These are phyloP conservation scores for Grosmannia serpens DNA, from an alignment of 2,329 filamentous ascomycete species.

Conservation along the genomic window DNA sequence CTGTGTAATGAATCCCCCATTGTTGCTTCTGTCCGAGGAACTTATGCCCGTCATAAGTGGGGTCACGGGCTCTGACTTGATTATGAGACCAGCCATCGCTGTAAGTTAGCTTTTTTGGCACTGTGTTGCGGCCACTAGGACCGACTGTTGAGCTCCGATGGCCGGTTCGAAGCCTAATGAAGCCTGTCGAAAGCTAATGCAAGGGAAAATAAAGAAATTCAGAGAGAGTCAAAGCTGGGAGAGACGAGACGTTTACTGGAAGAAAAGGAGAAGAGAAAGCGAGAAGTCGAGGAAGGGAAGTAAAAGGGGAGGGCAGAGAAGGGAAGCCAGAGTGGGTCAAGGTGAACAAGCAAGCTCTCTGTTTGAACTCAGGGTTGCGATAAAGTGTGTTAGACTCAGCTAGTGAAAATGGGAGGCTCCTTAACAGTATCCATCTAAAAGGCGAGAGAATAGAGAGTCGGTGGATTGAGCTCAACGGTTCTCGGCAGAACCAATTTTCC, in stretches of 20 bases:
- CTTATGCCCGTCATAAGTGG: neutral
- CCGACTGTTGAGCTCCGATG: neutral
- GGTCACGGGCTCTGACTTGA: neutral
- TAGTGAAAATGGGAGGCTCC: neutral
- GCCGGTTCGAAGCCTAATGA: too few species aligned
- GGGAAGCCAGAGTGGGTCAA: neutral
- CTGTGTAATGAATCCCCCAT: neutral
- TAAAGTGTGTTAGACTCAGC: neutral
- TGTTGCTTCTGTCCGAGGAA: neutral
- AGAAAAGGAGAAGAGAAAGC: neutral
- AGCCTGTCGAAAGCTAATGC: neutral
- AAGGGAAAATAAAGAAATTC: neutral
- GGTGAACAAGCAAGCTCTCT: neutral
- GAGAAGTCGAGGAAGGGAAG: neutral
- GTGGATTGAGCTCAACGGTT: neutral
- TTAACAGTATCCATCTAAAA: neutral
- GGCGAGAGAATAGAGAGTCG: neutral
- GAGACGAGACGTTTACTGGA: neutral
- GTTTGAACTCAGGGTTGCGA: neutral
- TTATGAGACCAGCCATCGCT: neutral
- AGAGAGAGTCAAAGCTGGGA: neutral
- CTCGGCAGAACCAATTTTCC: neutral
- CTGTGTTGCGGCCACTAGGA: neutral
- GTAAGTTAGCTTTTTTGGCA: neutral
- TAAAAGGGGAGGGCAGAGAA: neutral